These are phyloP conservation scores for Neoascochyta sp. DNA, from an alignment of 2,329 filamentous ascomycete genomes.

Conservation along the genomic window DNA sequence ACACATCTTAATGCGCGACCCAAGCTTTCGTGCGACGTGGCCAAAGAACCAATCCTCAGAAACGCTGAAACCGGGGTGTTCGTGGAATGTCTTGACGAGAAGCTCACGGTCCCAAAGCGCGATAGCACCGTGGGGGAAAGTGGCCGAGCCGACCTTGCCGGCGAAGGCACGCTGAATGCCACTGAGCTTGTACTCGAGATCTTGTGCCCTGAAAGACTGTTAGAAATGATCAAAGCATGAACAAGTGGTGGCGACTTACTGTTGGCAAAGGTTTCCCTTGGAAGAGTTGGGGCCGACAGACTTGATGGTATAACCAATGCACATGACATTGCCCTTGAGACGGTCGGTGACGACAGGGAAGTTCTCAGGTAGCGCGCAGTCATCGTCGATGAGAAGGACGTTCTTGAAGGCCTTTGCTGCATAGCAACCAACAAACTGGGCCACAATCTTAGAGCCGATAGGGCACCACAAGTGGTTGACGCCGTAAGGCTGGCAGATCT, in stretches of 20 bases:
- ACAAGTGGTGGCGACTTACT: no score
- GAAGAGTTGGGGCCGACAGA: constrained; percentile 6
- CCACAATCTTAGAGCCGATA: constrained; percentile 49
- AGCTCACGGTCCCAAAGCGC: constrained; percentile 49
- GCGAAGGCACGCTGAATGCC: constrained; percentile 47
- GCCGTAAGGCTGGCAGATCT: constrained; percentile 43
- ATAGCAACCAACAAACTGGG: constrained; percentile 49
- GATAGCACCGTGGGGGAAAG: constrained; percentile 52
- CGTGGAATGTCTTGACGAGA: constrained; percentile 45
- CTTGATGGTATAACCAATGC: constrained; percentile 45
- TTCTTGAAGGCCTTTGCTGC: constrained; percentile 46
- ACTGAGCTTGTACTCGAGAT: constrained; percentile 52
- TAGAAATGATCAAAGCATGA: no score
- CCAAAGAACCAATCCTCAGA: constrained; percentile 55
- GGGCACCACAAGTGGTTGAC: constrained; percentile 51
- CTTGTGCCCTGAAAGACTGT: no score
- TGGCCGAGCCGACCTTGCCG: constrained; percentile 46
- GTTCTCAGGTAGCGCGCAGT: constrained; percentile 47
- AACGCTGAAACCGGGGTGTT: constrained; percentile 50
- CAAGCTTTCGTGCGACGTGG: constrained; percentile 45
- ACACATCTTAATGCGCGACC: constrained; percentile 49
- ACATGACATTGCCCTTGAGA: constrained; percentile 42
- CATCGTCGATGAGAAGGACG: constrained; percentile 50
- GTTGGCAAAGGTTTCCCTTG: constrained; percentile 31
- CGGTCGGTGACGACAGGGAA: constrained; percentile 48